phyloP scores from a whole-genome alignment of 2,329 filamentous ascomycete species.

The Exserohilum turcica region DNA sequence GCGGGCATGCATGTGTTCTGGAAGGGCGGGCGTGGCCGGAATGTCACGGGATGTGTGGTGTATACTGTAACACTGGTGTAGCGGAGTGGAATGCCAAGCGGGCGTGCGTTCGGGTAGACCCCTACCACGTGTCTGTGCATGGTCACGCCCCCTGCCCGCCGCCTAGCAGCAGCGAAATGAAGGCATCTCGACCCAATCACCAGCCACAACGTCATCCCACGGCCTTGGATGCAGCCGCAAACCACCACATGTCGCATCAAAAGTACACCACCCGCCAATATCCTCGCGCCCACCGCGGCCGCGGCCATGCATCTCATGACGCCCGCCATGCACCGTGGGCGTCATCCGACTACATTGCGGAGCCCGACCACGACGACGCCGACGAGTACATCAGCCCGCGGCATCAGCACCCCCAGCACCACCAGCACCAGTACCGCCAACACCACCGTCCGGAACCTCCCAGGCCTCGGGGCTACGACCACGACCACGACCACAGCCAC shows the following conservation, averaged over 20 bases:
- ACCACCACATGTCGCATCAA: slow-evolving; percentile 6
- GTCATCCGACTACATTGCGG: slow-evolving; percentile 11
- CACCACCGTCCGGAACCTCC: too few species aligned
- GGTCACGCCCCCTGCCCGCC: background rate
- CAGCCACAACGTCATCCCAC: slow-evolving; percentile 1
- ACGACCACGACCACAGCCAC: too few species aligned
- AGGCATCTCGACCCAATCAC: slow-evolving; percentile 6
- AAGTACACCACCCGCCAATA: slow-evolving; percentile 1
- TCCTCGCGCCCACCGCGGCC: too few species aligned
- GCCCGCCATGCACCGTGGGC: slow-evolving; percentile 1
- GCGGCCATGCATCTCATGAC: too few species aligned
- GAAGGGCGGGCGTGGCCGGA: too few species aligned
- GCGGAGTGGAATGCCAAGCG: background rate
- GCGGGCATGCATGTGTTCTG: too few species aligned
- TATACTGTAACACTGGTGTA: too few species aligned
- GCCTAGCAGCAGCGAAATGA: slow-evolving; percentile 6
- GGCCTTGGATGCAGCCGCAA: background rate
- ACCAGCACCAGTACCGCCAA: too few species aligned
- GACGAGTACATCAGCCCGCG: slow-evolving; percentile 7
- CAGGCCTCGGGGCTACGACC: too few species aligned
- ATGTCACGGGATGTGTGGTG: too few species aligned
- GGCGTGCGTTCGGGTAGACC: slow-evolving; percentile 7
- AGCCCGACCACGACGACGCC: slow-evolving; percentile 2
- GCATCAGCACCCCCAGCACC: too few species aligned
- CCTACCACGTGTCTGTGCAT: slow-evolving; percentile 18